These are phyloP conservation scores for Phaeosphaeriaceae sp. DNA, from an alignment of 2,329 filamentous ascomycete species.

Conservation along the genomic window DNA sequence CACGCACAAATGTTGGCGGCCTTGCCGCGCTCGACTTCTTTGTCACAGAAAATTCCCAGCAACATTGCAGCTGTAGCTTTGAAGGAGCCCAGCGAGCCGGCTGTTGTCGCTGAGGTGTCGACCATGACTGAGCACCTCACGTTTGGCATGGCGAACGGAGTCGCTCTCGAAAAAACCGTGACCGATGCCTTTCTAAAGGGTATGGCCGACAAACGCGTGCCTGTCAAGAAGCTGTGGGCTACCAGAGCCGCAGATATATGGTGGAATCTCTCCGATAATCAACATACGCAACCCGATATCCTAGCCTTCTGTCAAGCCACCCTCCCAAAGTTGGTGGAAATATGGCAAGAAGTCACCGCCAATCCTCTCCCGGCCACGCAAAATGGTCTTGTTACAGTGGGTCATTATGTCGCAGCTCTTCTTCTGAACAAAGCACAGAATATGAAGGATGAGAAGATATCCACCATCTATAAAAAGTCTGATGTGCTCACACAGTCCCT, in stretches of 20 bases:
- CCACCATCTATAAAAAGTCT: conserved; percentile 66
- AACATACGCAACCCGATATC: conserved; percentile 57
- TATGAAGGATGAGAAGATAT: conserved; percentile 62
- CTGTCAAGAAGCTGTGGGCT: conserved; percentile 81
- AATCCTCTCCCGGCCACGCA: conserved; percentile 83
- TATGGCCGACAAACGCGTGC: conserved; percentile 81
- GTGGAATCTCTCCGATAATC: conserved; percentile 60
- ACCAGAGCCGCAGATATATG: conserved; percentile 75
- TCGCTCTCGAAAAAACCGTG: conserved; percentile 69
- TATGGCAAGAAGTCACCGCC: conserved; percentile 77
- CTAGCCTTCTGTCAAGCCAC: conserved; percentile 58
- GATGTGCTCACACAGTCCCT: conserved; percentile 71
- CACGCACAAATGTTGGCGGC: conserved; percentile 81
- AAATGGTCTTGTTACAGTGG: conserved; percentile 80
- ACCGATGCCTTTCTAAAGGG: conserved; percentile 81
- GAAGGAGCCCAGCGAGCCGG: conserved; percentile 90
- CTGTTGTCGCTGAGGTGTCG: conserved; percentile 76
- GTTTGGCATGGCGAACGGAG: conserved; percentile 66
- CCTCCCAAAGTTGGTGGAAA: conserved; percentile 67
- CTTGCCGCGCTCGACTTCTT: conserved; percentile 59
- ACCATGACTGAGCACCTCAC: conserved; percentile 72
- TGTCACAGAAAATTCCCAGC: conserved; percentile 71
- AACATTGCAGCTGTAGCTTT: conserved; percentile 72
- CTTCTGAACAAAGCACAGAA: conserved; percentile 61
- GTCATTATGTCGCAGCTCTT: conserved; percentile 75